Evolutionary conservation across 257 asterid genomes (phyloP).

Genomic region (Solanum piurae): DNA sequence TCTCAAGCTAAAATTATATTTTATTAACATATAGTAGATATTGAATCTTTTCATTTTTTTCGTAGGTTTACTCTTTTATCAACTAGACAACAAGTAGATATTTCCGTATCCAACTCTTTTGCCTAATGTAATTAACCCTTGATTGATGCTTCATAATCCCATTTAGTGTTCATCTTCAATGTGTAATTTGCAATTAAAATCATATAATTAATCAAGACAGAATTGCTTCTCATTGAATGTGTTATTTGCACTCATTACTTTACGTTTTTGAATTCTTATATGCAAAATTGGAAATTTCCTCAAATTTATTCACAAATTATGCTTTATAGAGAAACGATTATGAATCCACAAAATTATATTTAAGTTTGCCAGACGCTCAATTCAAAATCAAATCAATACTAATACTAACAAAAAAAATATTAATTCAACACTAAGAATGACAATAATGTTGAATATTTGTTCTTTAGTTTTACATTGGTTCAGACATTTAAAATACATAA

Average conservation of each 20-base stretch:
- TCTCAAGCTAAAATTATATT: neutral
- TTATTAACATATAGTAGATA: neutral
- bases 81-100: neutral
- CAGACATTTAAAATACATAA: no score
- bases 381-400: no score
- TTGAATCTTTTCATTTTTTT: neutral
- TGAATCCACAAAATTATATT: neutral
- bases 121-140: neutral
- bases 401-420: no score
- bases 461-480: no score
- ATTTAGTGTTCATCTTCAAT: no score
- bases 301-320: neutral
- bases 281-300: neutral
- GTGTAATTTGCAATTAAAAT: neutral
- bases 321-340: neutral
- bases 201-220: neutral
- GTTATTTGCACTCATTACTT: neutral
- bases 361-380: neutral
- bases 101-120: neutral
- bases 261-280: neutral
- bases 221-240: neutral
- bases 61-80: neutral
- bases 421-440: no score
- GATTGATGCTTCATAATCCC: neutral
- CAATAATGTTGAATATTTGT: no score